Evolutionary conservation across 2,329 filamentous ascomycete genomes (phyloP).

Genomic region (Acephala macrosclerotiorum): DNA sequence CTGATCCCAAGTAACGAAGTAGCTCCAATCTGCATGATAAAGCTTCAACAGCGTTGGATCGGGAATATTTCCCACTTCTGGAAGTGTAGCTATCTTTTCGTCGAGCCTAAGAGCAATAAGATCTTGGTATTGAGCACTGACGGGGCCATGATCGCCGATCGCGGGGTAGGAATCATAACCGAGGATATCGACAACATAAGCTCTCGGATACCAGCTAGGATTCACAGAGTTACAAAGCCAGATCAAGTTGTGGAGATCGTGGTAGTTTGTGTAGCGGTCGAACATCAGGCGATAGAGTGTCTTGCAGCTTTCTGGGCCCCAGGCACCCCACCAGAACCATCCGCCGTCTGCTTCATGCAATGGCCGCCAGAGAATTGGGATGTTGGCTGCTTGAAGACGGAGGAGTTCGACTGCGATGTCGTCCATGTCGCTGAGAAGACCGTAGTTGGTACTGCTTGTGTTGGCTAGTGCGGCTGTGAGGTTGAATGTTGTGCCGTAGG

Average conservation of each 20-base stretch:
- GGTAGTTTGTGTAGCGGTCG: constrained; percentile 52
- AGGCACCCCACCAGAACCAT: constrained; percentile 62
- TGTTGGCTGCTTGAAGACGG: constrained; percentile 50
- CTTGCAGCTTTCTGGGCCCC: constrained; percentile 54
- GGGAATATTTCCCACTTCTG: constrained; percentile 56
- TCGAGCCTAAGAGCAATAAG: constrained; percentile 52
- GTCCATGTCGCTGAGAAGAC: constrained; percentile 55
- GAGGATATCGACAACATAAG: constrained; percentile 54
- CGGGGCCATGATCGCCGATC: constrained; percentile 43
- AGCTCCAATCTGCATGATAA: constrained; percentile 55
- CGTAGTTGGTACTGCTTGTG: constrained; percentile 54
- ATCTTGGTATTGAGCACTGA: constrained; percentile 53
- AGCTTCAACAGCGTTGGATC: constrained; percentile 46
- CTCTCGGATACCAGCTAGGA: constrained; percentile 56
- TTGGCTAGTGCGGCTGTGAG: constrained; percentile 50
- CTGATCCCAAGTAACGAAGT: constrained; percentile 55
- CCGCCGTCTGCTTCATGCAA: constrained; percentile 58
- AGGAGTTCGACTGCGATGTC: constrained; percentile 55
- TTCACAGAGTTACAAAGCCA: constrained; percentile 59
- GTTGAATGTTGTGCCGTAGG: constrained; percentile 56
- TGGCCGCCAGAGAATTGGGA: constrained; percentile 56
- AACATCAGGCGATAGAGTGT: constrained; percentile 53
- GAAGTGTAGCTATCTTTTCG: constrained; percentile 55
- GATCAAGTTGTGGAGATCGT: constrained; percentile 55
- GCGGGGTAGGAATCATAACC: constrained; percentile 54